Conservation (phyloP, 345 rosid species). For the Dipteronia sinensis region DNA sequence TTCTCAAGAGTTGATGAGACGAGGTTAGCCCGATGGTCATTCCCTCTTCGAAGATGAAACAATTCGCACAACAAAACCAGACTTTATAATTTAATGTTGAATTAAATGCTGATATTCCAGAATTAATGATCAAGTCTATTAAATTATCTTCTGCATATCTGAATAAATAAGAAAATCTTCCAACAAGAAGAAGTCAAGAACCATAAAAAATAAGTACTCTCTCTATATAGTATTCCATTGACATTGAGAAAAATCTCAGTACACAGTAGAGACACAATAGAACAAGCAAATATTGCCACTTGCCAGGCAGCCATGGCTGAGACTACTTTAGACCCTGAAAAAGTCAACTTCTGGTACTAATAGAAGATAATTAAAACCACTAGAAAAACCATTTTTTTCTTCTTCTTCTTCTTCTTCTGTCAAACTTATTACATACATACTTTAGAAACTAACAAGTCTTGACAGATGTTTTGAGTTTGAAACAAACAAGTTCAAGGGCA, state of each 20-base stretch:
- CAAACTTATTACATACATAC: conserved; percentile 10
- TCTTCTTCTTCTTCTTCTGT: background rate
- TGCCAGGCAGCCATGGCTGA: background rate
- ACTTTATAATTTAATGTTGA: background rate
- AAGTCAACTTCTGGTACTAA: background rate
- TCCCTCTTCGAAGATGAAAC: too few species aligned
- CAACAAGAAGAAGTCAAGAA: background rate
- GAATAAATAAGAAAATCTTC: too few species aligned
- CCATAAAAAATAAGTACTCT: background rate
- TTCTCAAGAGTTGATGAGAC: too few species aligned
- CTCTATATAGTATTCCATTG: background rate
- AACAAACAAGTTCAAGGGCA: conserved; percentile 59
- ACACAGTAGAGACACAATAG: too few species aligned
- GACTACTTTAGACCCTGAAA: background rate
- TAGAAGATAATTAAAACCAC: background rate
- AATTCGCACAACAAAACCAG: too few species aligned
- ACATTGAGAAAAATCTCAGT: background rate
- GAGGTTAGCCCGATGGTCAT: too few species aligned
- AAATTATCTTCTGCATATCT: too few species aligned
- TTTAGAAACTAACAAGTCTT: background rate
- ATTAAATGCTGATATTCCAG: background rate
- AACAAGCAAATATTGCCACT: background rate
- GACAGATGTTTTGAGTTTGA: background rate
- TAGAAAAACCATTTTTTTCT: background rate
- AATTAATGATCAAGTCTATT: background rate